These are phyloP conservation scores for Irineochytrium annulatum DNA, from an alignment of 192 early-diverging fungal genomes.

Conservation along the genomic window DNA sequence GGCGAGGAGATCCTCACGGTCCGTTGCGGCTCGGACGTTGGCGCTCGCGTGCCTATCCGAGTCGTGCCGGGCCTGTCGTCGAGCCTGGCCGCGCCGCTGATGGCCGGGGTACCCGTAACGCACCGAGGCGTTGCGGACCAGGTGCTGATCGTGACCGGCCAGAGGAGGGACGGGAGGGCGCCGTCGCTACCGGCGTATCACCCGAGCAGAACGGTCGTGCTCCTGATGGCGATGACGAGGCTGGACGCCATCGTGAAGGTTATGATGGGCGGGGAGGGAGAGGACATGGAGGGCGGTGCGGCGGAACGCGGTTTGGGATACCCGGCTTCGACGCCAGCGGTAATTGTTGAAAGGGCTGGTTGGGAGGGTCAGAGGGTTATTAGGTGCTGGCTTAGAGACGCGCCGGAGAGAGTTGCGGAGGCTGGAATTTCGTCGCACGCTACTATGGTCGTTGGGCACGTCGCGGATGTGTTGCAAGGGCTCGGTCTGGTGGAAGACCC, in stretches of 20 bases:
- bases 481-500: too few relatives aligned
- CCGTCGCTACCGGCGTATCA: conserved; percentile 66
- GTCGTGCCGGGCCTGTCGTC: conserved; percentile 78
- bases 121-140: conserved; percentile 80
- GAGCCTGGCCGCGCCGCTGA: conserved; percentile 68
- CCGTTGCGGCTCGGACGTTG: background rate
- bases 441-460: conserved; percentile 67
- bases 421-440: conserved; percentile 65
- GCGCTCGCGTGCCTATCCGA: conserved; percentile 38
- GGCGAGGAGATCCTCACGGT: conserved; percentile 67
- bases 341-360: conserved; percentile 77
- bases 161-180: conserved; percentile 59
- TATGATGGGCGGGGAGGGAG: conserved; percentile 45
- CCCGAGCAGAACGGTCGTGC: conserved; percentile 63
- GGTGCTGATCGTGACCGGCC: conserved; percentile 75
- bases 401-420: conserved; percentile 59
- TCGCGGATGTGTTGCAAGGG: conserved; percentile 35
- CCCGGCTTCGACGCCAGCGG: conserved; percentile 62
- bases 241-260: conserved; percentile 55
- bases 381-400: conserved; percentile 50
- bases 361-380: conserved; percentile 70
- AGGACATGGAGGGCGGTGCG: too few relatives aligned
- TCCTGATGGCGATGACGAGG: conserved; percentile 81
- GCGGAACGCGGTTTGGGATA: conserved; percentile 34
- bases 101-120: conserved; percentile 77